A percentile compares a stretch with the other conserved stretches of the same genome.
Evolutionary conservation across 805 yeast species (phyloP).

Genomic region (Nematodospora valgi): DNA sequence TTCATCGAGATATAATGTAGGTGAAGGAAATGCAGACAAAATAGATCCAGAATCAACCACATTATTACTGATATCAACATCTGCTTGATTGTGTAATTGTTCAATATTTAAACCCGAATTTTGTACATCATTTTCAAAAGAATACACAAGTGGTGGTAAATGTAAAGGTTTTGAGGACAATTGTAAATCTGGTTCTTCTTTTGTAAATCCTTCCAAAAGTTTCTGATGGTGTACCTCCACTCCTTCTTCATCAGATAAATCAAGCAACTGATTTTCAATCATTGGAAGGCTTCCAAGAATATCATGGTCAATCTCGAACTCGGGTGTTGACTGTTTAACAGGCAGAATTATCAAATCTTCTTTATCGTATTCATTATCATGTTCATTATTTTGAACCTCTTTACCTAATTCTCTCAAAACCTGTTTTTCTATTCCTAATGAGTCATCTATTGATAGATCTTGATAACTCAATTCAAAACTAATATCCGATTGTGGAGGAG

Average conservation of each 20-base stretch:
- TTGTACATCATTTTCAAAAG: no score
- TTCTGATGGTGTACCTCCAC: neutral
- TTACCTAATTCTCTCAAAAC: constrained; percentile 20
- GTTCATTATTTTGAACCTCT: constrained; percentile 1
- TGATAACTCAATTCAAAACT: constrained; percentile 39
- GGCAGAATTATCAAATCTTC: constrained; percentile 2
- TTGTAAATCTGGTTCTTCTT: constrained; percentile 1
- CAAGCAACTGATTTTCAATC: neutral
- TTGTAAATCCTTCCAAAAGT: no score
- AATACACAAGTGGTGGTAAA: no score
- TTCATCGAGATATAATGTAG: neutral
- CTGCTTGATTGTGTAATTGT: no score
- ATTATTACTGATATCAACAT: no score
- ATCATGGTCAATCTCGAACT: constrained; percentile 1
- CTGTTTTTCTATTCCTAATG: constrained; percentile 33
- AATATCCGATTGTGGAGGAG: constrained; percentile 17
- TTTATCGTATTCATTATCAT: constrained; percentile 1
- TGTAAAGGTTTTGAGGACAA: no score
- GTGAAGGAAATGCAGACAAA: neutral
- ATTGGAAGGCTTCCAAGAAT: constrained; percentile 1
- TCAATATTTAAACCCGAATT: no score
- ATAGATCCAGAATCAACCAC: no score
- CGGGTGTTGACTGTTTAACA: neutral
- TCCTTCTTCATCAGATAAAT: constrained; percentile 3
- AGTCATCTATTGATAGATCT: constrained; percentile 38